Evolutionary conservation across 75 land plant species (phyloP), one percentile per base, ranked within the genome.

Genomic region (Pinus taeda): DNA sequence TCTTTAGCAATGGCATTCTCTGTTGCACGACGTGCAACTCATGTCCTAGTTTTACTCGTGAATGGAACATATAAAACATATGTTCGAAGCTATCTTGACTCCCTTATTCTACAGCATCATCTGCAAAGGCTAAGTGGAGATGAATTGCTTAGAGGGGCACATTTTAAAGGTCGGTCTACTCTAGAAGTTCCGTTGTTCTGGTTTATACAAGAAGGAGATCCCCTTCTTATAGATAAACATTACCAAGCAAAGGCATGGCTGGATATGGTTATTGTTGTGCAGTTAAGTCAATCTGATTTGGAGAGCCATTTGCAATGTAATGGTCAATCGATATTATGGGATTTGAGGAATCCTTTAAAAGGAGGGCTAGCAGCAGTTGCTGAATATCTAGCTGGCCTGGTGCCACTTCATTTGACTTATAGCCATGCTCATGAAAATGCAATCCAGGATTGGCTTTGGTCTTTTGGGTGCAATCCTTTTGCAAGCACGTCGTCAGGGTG

Each of bases 371-470:
- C 99, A 87, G 86, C 99, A 71, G 79, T 85, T 66, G 86, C 91
- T 76, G 96, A 91, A 81, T 96, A 93, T 83, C 78, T 96, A 45
- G 92, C 94, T 60, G 94, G 96, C 57, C 77, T 93, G 76, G 82
- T 96, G 71, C 94, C 96, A 59, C 86, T 91, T 71, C 96, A 96
- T 76, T 84, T 96, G 55, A 92, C 89, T 26, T 96, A 88, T 76
- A 96, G 93, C 80, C 89, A 93, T 53, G 96, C 96, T 60, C 99
- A 93, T 86, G 90, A 93, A 62, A 89, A 87, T 76, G 92, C 88
- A 62, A 85, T 87, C 71, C 92, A 96, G 96, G 96, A 96, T 39
- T 96, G 96, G 96, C 85, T 80, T 64, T 96, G 99, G 99, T 90
- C 94, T 12, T 90, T 89, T 0, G 96, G 99, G 42, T 85, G 91